Conservation (phyloP, 2,329 filamentous ascomycete species). For the Botryotinia convoluta region DNA sequence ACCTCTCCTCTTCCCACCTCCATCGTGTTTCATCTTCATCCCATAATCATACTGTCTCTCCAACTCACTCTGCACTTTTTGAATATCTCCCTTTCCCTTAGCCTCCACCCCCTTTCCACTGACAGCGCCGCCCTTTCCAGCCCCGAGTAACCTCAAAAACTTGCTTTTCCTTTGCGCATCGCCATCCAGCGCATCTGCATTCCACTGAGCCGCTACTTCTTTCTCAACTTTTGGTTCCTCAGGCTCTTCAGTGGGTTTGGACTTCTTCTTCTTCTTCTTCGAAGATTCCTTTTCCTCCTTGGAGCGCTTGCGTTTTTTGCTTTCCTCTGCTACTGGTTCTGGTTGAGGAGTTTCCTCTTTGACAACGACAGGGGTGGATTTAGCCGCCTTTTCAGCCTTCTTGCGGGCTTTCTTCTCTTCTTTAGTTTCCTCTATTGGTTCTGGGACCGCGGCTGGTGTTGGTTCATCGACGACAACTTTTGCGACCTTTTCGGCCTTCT, state of each 20-base stretch:
- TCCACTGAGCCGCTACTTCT: constrained; percentile 19
- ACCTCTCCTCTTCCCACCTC: constrained; percentile 38
- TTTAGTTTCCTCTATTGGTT: background rate
- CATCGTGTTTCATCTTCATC: constrained; percentile 41
- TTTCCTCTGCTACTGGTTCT: background rate
- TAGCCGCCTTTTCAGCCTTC: constrained; percentile 21
- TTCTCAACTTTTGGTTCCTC: constrained; percentile 11
- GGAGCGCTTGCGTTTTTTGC: constrained; percentile 22
- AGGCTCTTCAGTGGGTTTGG: constrained; percentile 12
- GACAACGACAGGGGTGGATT: background rate
- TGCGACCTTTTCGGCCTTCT: constrained; percentile 21
- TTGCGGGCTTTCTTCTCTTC: constrained; percentile 13
- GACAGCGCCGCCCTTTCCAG: constrained; percentile 28
- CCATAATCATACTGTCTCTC: constrained; percentile 41
- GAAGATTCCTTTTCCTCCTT: constrained; percentile 22
- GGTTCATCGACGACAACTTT: constrained; percentile 16
- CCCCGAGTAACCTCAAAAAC: constrained; percentile 39
- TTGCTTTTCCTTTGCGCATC: constrained; percentile 38
- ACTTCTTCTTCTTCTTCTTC: constrained; percentile 19
- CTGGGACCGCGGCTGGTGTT: background rate
- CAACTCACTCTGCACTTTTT: constrained; percentile 38
- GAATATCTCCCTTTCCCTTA: constrained; percentile 27
- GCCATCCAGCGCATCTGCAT: constrained; percentile 29
- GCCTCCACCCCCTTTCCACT: constrained; percentile 15
- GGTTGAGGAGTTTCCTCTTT: constrained; percentile 16